phyloP scores from a whole-genome alignment of 1,139 yeast genomes.

The Yamadazyma oceani region DNA sequence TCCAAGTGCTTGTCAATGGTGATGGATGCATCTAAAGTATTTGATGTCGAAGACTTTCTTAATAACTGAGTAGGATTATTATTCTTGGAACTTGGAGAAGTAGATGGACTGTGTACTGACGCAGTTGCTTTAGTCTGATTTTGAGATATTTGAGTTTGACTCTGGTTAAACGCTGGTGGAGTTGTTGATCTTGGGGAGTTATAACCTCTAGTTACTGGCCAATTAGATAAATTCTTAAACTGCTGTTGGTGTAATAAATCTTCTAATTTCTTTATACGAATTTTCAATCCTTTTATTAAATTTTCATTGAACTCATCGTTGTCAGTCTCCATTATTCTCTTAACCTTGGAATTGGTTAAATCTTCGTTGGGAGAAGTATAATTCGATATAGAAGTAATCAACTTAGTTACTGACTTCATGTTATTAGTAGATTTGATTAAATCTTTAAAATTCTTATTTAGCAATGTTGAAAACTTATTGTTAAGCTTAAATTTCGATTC shows the following conservation, averaged over 20 bases:
- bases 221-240: conserved; percentile 53
- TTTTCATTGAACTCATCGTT: conserved; percentile 35
- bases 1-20: conserved; percentile 47
- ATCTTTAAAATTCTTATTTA: conserved; percentile 50
- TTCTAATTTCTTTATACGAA: conserved; percentile 63
- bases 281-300: conserved; percentile 54
- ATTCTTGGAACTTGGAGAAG: conserved; percentile 6
- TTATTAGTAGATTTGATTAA: conserved; percentile 38
- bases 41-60: conserved; percentile 11
- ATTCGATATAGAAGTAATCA: conserved; percentile 34
- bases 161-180: conserved; percentile 7
- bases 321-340: conserved; percentile 21
- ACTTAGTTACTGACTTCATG: conserved; percentile 38
- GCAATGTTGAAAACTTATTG: conserved; percentile 35
- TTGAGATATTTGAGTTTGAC: conserved; percentile 1
- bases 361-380: conserved; percentile 27
- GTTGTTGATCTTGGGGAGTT: conserved; percentile 7
- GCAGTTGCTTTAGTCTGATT: conserved; percentile 2
- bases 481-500: conserved; percentile 15
- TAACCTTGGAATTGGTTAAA: conserved; percentile 14
- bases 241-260: conserved; percentile 66
- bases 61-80: conserved; percentile 17
- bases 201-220: conserved; percentile 45
- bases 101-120: not conserved
- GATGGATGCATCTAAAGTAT: conserved; percentile 33